Evolutionary conservation across 768 basidiomycete species (phyloP).

Genomic region (Neoboletus brunneissimus): DNA sequence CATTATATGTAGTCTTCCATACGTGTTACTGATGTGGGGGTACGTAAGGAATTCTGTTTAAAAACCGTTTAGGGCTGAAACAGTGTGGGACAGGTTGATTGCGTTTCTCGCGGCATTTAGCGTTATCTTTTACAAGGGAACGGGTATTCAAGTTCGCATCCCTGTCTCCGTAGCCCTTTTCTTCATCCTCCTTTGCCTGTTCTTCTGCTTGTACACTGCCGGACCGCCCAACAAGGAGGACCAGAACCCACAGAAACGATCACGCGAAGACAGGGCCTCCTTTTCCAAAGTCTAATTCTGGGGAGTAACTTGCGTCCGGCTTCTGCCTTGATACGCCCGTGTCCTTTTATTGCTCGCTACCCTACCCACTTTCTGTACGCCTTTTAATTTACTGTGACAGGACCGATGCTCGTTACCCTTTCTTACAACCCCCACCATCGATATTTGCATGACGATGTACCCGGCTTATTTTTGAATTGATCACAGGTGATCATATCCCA

Average conservation of each 20-base stretch:
- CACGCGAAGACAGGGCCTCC: background rate
- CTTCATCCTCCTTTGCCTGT: conserved; percentile 21
- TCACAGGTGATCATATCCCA: background rate
- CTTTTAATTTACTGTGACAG: background rate
- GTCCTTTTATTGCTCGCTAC: background rate
- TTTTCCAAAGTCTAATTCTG: conserved; percentile 2
- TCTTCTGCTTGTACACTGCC: conserved; percentile 31
- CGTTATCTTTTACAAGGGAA: conserved; percentile 29
- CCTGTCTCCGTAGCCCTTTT: conserved; percentile 26
- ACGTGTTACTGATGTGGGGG: conserved; percentile 42
- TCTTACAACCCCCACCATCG: background rate
- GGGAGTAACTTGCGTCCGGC: background rate
- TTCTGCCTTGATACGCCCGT: background rate
- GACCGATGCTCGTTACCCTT: background rate
- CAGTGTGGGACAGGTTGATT: conserved; percentile 26
- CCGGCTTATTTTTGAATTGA: conserved; percentile 4
- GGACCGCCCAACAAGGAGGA: conserved; percentile 20
- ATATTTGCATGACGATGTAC: conserved; percentile 1
- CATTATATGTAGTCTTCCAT: conserved; percentile 41
- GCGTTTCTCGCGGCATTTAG: conserved; percentile 34
- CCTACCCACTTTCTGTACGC: background rate
- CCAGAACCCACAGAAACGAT: background rate
- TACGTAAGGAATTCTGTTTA: conserved; percentile 10
- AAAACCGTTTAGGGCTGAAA: background rate
- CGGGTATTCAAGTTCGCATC: conserved; percentile 25